Evolutionary conservation across 148 eudicot genomes (phyloP).

Genomic region (Limonium bicolor): DNA sequence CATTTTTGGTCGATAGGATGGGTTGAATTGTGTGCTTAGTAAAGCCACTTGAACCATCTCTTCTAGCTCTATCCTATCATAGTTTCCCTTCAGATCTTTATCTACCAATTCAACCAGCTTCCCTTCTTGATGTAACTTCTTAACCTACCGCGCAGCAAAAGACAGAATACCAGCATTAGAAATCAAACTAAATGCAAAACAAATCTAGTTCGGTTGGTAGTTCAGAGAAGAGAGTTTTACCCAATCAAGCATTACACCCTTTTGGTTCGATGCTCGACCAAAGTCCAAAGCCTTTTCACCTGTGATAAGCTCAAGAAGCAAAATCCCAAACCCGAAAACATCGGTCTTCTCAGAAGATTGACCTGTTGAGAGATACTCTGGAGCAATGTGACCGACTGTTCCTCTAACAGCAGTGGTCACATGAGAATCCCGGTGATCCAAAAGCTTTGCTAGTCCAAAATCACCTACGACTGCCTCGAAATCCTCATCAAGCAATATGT

Average conservation of each 20-base stretch:
- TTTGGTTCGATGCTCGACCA: slow-evolving; percentile 2
- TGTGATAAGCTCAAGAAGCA: slow-evolving; percentile 7
- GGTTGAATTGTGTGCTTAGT: slow-evolving; percentile 70
- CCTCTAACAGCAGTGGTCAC: slow-evolving; percentile 13
- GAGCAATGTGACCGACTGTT: slow-evolving; percentile 11
- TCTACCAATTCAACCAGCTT: slow-evolving; percentile 65
- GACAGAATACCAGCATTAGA: neutral
- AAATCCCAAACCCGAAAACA: slow-evolving; percentile 6
- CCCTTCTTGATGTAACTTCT: slow-evolving; percentile 71
- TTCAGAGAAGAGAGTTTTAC: slow-evolving; percentile 4
- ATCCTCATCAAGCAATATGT: slow-evolving; percentile 6
- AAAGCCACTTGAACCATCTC: slow-evolving; percentile 85
- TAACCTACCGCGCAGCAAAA: slow-evolving; percentile 30
- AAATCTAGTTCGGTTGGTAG: neutral
- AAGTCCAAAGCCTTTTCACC: slow-evolving; percentile 10
- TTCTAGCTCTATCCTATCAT: slow-evolving; percentile 49
- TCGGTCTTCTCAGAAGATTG: slow-evolving; percentile 7
- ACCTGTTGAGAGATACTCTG: slow-evolving; percentile 3
- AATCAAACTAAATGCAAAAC: neutral
- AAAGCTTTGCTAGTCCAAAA: slow-evolving; percentile 13
- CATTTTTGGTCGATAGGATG: slow-evolving; percentile 77
- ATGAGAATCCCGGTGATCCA: slow-evolving; percentile 11
- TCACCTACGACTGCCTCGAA: slow-evolving; percentile 13
- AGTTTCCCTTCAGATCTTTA: slow-evolving; percentile 46
- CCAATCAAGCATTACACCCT: slow-evolving; percentile 10